Base-by-base conservation (phyloP, 169 alveolate species). In the Eimeria sp. region DNA sequence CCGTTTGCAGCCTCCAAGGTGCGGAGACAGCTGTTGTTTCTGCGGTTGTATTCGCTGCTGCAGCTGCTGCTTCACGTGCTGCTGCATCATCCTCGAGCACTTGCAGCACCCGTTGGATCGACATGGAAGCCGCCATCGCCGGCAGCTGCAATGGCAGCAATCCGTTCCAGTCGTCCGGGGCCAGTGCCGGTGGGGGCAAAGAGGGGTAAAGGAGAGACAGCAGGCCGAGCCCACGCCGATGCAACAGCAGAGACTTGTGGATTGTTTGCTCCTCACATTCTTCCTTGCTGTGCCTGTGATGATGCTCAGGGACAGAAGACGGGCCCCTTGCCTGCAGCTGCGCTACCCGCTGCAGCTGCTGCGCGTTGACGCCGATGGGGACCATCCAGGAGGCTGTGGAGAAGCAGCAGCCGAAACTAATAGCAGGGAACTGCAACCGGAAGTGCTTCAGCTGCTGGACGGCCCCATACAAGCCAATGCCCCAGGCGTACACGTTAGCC, bases 361-460 rank as follows among this genome's bases (percentile, higher is more conserved):
- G 91, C 70, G 91, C 75, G 27, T 80, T 61, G 65, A 92, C 75
- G 7, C 96, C 96, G 4, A 34, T 82, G 22, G 86, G 92, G 27
- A 58, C 34, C 54, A 61, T 57, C 73, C 78, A 80, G 27, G 88
- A 57, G n/a, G 96, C 96, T 34, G 96, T 92, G 5, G 92, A 78
- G 92, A 78, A 92, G 22, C 96, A 92, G 54, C 96, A 92, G 43
- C 96, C 86, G 49, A 92, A 92, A 57, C 88, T 67, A 10, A 92
- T 61, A 9, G 92, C 96, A 27, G 96, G 96, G 40, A 47, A 80
- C 87, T 76, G 88, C 87, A 83, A 22, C 49, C 91, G 49, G 91
- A 83, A 83, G 22, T 83, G 91, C 57, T 83, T 83, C 27, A 83
- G 57, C 75, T 83, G 91, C 76, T 83, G 91, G 18, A 83, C 13